Conservation (phyloP, 2,329 filamentous ascomycete genomes). For the Sporothrix protearum region DNA sequence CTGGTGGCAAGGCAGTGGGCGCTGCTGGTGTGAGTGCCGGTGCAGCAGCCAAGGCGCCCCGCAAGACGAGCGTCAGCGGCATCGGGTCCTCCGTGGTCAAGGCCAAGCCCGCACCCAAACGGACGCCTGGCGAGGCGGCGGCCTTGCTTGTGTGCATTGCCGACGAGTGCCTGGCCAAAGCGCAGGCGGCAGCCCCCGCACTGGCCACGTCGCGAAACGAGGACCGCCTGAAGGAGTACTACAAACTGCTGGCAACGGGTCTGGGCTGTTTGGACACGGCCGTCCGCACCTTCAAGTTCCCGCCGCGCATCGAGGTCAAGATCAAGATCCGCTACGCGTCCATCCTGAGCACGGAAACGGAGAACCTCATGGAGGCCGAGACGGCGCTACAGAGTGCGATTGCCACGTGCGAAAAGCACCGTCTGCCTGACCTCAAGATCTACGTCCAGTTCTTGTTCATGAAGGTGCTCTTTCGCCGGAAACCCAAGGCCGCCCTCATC, state of each 20-base stretch:
- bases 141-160: conserved; percentile 66
- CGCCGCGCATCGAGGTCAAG: conserved; percentile 65
- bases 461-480: conserved; percentile 67
- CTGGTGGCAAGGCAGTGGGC: neutral
- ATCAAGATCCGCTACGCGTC: conserved; percentile 68
- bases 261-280: conserved; percentile 69
- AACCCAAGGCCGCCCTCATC: conserved; percentile 68
- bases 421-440: conserved; percentile 66
- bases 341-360: conserved; percentile 70
- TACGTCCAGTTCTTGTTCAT: conserved; percentile 71
- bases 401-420: conserved; percentile 63
- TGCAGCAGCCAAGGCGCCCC: conserved; percentile 17
- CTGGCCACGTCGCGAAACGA: conserved; percentile 51
- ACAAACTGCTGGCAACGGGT: conserved; percentile 67
- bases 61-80: conserved; percentile 29
- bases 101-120: conserved; percentile 36
- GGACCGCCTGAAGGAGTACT: conserved; percentile 59
- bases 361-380: conserved; percentile 70
- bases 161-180: conserved; percentile 70
- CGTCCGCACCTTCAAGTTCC: conserved; percentile 57
- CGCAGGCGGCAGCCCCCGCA: conserved; percentile 52
- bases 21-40: neutral
- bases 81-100: conserved; percentile 32
- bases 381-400: conserved; percentile 69
- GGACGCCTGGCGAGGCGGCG: conserved; percentile 47